Percentiles rank a stretch among this genome's conserved stretches.
phyloP scores from a whole-genome alignment of 1,139 yeast species.

The Fermentozyma sake region DNA sequence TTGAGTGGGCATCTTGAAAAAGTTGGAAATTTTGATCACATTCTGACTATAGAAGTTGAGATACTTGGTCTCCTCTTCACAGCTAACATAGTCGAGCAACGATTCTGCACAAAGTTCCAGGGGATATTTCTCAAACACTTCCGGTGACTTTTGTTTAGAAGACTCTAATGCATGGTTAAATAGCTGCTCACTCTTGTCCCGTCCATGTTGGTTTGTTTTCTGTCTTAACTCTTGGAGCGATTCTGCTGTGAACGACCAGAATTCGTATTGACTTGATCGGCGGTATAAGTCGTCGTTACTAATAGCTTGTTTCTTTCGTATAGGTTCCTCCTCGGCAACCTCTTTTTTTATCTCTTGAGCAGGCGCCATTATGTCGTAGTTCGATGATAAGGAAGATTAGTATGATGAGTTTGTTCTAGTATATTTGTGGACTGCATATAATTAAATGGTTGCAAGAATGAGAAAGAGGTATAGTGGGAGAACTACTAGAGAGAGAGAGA shows the following conservation, averaged over 20 bases:
- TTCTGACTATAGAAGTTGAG: slow-evolving; percentile 69
- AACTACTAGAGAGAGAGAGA: too few species aligned
- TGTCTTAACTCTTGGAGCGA: slow-evolving; percentile 46
- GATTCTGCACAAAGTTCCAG: slow-evolving; percentile 28
- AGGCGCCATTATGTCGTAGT: too few species aligned
- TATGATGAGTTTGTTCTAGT: too few species aligned
- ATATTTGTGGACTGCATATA: too few species aligned
- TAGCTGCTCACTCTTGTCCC: slow-evolving; percentile 32
- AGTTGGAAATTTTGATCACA: slow-evolving; percentile 51
- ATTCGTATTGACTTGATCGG: slow-evolving; percentile 73
- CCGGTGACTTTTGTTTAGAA: slow-evolving; percentile 27
- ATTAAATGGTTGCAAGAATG: too few species aligned
- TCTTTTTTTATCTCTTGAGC: too few species aligned
- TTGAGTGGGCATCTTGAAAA: slow-evolving; percentile 45
- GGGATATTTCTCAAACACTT: slow-evolving; percentile 24
- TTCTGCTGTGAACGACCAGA: slow-evolving; percentile 77
- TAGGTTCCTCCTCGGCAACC: too few species aligned
- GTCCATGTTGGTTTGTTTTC: slow-evolving; percentile 47
- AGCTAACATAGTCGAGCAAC: slow-evolving; percentile 45
- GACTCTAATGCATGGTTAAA: slow-evolving; percentile 22
- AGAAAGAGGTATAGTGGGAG: too few species aligned
- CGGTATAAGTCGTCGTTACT: slow-evolving; percentile 82
- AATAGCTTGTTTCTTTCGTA: slow-evolving; percentile 5
- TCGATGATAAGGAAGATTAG: too few species aligned
- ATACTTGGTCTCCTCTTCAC: slow-evolving; percentile 66